Evolutionary conservation across 129 eudicot genomes (phyloP), one percentile per base, ranked within the genome.

Genomic region (Centrapalus pauciflorus): DNA sequence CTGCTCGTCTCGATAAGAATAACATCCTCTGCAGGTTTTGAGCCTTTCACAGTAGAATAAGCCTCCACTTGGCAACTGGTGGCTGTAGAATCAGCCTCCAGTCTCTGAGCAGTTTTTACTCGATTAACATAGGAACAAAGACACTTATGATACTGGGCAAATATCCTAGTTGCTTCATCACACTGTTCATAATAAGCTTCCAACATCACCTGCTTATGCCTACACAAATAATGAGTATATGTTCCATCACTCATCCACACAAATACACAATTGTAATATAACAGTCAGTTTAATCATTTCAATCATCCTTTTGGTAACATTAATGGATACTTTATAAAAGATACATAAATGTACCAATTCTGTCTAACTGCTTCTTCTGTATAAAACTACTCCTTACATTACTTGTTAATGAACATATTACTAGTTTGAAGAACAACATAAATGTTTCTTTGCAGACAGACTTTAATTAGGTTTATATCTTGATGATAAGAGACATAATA

Each of bases 181-280:
- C 90, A 89, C 69, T 89, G 93, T 45, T 83, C 83, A 76, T 79
- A 84, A 72, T 86, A 89, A 40, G 96, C 81, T 80, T 93, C 99
- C 84, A 89, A 51, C 89, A 89, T 84, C 64, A 89, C 95, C 74
- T 93, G 96, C 77, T 93, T 93, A 77, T 93, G 99, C 88, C 99
- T 93, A 80, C 78, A 75, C 27, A 61, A 66, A 23, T 29, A 74
- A 60, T 19, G 43, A 49, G 21, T 41, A 19, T 55, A 14, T 11
- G 52, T 76, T 8, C 63, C 33, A 66, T 62, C n/a, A 20, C 12
- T 43, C 33, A 25, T 66, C 33, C 65, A 32, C 21, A 23, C 43
- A 17, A 10, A n/a, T n/a, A 58, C 8, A 3, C 40, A 60, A 34
- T 12, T 3, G 38, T 56, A 56, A 34, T 51, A 17, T 32, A 33